Conservation (phyloP, 768 basidiomycete species). For the Pleurotus djamor region DNA sequence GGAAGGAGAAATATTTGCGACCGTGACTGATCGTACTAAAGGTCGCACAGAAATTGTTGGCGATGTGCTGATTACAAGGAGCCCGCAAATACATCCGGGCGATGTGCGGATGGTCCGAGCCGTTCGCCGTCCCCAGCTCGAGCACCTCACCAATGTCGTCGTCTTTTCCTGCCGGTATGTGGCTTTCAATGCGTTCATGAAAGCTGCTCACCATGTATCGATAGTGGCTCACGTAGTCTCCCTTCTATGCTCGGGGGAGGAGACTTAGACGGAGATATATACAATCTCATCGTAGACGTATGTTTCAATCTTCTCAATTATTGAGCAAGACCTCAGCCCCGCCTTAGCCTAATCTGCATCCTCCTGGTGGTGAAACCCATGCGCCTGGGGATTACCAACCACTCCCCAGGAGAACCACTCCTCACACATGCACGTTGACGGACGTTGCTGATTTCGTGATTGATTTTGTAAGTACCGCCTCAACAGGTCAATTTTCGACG, state of each 20-base stretch:
- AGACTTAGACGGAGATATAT: slow-evolving; percentile 53
- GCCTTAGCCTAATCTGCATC: slow-evolving; percentile 26
- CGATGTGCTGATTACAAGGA: slow-evolving; percentile 41
- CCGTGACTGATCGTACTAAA: slow-evolving; percentile 23
- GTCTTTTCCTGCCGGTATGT: slow-evolving; percentile 49
- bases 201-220: neutral
- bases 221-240: slow-evolving; percentile 38
- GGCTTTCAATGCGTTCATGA: neutral
- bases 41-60: slow-evolving; percentile 29
- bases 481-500: neutral
- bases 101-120: slow-evolving; percentile 39
- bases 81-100: slow-evolving; percentile 54
- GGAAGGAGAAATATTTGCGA: slow-evolving; percentile 48
- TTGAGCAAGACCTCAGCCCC: neutral
- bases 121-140: slow-evolving; percentile 34
- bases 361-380: slow-evolving; percentile 11
- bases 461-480: slow-evolving; percentile 32
- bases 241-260: slow-evolving; percentile 51
- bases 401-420: slow-evolving; percentile 29
- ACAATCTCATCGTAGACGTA: slow-evolving; percentile 44
- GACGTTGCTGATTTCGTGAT: slow-evolving; percentile 51
- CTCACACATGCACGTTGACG: slow-evolving; percentile 27
- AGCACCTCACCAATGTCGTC: slow-evolving; percentile 40
- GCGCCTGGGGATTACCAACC: slow-evolving; percentile 37
- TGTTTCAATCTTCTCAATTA: slow-evolving; percentile 9